Evolutionary conservation across 805 yeast genomes (phyloP).

Genomic region (Zygoascus tannicola): DNA sequence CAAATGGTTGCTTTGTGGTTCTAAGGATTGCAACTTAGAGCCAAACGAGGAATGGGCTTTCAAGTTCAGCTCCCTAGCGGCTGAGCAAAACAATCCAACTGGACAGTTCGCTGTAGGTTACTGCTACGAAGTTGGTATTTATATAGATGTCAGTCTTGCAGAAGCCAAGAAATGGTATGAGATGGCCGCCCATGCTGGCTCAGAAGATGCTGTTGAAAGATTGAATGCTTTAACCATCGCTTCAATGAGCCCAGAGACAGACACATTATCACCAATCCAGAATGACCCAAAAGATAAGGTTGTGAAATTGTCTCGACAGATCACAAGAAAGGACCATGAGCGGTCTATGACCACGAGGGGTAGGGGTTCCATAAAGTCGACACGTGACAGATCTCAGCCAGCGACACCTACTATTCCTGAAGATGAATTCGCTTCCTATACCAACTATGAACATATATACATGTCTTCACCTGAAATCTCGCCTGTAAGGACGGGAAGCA

Average conservation of each 20-base stretch:
- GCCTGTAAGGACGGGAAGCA: neutral
- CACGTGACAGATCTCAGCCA: neutral
- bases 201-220: constrained; percentile 26
- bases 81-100: constrained; percentile 48
- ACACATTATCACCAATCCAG: neutral
- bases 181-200: constrained; percentile 45
- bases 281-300: neutral
- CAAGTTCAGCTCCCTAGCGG: constrained; percentile 56
- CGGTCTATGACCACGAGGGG: constrained; percentile 15
- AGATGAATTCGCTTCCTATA: no score
- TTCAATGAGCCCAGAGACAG: neutral
- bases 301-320: constrained; percentile 7
- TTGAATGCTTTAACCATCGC: constrained; percentile 15
- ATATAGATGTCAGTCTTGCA: constrained; percentile 35
- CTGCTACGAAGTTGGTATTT: constrained; percentile 59
- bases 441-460: no score
- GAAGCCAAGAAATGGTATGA: constrained; percentile 43
- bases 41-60: constrained; percentile 58
- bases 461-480: neutral
- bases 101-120: constrained; percentile 65
- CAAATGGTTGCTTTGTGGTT: constrained; percentile 66
- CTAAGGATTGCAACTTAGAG: constrained; percentile 37
- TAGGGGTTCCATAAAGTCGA: constrained; percentile 11
- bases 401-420: neutral
- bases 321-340: constrained; percentile 19